Percentiles rank a stretch among this genome's conserved stretches.
These are phyloP conservation scores for Lotmaria passim DNA, from an alignment of 208 protist genomes.

Conservation along the genomic window DNA sequence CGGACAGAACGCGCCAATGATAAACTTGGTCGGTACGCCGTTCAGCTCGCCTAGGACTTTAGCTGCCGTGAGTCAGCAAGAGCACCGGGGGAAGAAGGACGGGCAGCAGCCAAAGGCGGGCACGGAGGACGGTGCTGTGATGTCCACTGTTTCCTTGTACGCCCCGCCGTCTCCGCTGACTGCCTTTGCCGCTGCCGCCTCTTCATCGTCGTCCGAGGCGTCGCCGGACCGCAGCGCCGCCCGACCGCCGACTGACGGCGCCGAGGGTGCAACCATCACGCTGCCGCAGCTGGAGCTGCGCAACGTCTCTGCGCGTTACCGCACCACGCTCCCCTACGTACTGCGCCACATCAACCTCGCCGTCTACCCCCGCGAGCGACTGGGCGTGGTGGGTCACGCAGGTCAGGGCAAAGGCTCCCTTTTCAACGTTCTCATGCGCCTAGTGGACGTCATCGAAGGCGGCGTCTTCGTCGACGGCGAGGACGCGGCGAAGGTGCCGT, in stretches of 20 bases:
- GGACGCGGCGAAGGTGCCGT: conserved; percentile 84
- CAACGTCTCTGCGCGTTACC: conserved; percentile 66
- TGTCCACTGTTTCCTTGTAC: neutral
- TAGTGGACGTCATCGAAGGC: conserved; percentile 83
- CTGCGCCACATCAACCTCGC: conserved; percentile 54
- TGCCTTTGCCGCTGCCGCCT: conserved; percentile 8
- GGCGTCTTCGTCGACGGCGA: conserved; percentile 91
- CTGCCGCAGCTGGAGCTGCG: conserved; percentile 56
- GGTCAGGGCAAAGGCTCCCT: conserved; percentile 77
- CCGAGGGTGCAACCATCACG: conserved; percentile 15
- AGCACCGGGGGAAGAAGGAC: neutral
- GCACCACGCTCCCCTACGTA: conserved; percentile 48
- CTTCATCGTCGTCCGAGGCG: conserved; percentile 5
- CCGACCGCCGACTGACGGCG: neutral
- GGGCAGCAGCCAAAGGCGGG: neutral
- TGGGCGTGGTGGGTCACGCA: conserved; percentile 64
- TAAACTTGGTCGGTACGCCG: conserved; percentile 11
- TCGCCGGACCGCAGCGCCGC: neutral
- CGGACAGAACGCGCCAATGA: conserved; percentile 13
- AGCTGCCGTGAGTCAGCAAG: neutral
- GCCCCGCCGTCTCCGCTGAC: conserved; percentile 11
- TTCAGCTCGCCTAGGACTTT: conserved; percentile 11
- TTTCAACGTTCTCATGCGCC: conserved; percentile 63
- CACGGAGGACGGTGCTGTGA: neutral
- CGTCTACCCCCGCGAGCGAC: conserved; percentile 53